Base-by-base conservation (phyloP, 495 filamentous ascomycete species). In the Pyrenula massariospora region DNA sequence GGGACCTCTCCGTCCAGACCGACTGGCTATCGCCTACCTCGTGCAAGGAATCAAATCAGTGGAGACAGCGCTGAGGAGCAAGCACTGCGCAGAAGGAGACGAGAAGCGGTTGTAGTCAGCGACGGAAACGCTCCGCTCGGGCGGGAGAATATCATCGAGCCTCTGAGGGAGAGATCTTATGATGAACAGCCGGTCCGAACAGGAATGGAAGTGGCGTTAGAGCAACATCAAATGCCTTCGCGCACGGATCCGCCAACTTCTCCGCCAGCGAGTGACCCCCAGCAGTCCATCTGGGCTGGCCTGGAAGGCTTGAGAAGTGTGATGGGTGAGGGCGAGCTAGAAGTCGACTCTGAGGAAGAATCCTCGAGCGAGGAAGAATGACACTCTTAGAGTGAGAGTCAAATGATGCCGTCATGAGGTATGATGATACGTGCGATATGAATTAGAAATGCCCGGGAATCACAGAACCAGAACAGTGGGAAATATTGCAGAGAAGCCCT, bases 81-180 rank as follows among this genome's bases (percentile, higher is more conserved):
- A 60, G 70, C 71, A 19, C 63, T 78, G 54, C 63, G 77, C 10
- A 65, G 77, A 48, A 68, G 74, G 12, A 70, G 76, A 58, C 70
- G 78, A 62, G 78, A 81, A 67, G 78, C 78, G 12, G 79, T 79
- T 72, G 78, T 81, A 2, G 57, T 78, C 52, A 77, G 75, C 59
- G 78, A 79, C 52, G 68, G 72, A 49, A 76, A 70, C 49, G 70
- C 67, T 48, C 76, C 77, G 3, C 63, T 78, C 52, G 73, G 74
- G 19, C 65, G 65, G 56, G 72, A 71, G 15, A 72, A 80, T 54
- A 81, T 81, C 53, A 78, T 81, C 51, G 71, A 79, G 57, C 65
- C 66, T 20, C 70, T 70, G 15, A 53, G 71, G 10, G 57, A 62
- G 36, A 60, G 56, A 53, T 50, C 57, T 24, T 63, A 52, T 60